Percentiles rank a stretch among this genome's conserved stretches.
Conservation (phyloP, 2,329 filamentous ascomycete species). For the Venturia nashicola region DNA sequence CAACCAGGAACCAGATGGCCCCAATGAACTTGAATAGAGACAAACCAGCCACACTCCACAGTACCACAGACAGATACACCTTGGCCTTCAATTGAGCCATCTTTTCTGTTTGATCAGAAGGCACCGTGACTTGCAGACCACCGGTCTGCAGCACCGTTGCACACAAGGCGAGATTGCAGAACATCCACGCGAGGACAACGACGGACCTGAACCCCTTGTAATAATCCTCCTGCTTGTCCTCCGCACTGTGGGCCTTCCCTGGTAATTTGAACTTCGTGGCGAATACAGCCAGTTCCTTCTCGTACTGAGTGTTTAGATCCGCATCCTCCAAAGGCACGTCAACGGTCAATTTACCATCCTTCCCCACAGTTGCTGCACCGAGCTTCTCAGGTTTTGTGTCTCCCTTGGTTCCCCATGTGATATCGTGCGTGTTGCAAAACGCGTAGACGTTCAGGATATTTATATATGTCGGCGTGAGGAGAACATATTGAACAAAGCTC, state of each 20-base stretch:
- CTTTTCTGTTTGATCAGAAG: constrained; percentile 19
- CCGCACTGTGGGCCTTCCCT: constrained; percentile 46
- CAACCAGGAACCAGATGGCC: constrained; percentile 80
- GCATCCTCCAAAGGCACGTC: constrained; percentile 77
- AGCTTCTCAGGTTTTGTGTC: constrained; percentile 92
- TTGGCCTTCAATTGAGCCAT: constrained; percentile 48
- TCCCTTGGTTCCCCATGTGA: constrained; percentile 96
- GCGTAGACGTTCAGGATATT: constrained; percentile 98
- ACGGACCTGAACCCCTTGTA: constrained; percentile 91
- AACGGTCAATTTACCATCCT: constrained; percentile 90
- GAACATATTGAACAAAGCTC: constrained; percentile 82
- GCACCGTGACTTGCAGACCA: constrained; percentile 50
- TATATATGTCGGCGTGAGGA: constrained; percentile 91
- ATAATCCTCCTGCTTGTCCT: constrained; percentile 90
- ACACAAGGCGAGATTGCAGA: constrained; percentile 80
- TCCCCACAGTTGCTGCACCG: constrained; percentile 77
- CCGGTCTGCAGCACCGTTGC: constrained; percentile 80
- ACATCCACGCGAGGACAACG: constrained; percentile 92
- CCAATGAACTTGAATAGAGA: constrained; percentile 80
- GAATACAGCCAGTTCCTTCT: constrained; percentile 68
- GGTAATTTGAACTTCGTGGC: constrained; percentile 61
- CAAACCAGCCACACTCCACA: constrained; percentile 80
- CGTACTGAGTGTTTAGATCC: constrained; percentile 91
- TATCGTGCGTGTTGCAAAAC: constrained; percentile 96
- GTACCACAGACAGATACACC: constrained; percentile 74